These are phyloP conservation scores for Macrophomina tecta DNA, from an alignment of 2,329 filamentous ascomycete genomes.

Conservation along the genomic window DNA sequence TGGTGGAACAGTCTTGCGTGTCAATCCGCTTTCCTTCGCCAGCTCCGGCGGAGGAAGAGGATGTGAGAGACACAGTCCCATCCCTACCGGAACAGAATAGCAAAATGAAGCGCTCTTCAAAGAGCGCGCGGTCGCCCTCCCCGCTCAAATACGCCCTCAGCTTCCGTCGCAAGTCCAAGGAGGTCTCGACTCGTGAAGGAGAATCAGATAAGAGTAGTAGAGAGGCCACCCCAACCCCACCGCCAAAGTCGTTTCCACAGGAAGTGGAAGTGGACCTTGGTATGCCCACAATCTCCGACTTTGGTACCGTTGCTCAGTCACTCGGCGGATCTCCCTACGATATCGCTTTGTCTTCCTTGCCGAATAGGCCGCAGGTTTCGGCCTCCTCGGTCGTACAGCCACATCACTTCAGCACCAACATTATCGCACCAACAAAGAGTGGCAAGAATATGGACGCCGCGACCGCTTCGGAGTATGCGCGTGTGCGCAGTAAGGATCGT, in stretches of 20 bases:
- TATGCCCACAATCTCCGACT: conserved; percentile 42
- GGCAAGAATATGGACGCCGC: conserved; percentile 42
- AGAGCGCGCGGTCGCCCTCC: background rate
- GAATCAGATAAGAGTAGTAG: background rate
- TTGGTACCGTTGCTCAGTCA: conserved; percentile 49
- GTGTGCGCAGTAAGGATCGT: conserved; percentile 44
- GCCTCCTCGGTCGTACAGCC: conserved; percentile 40
- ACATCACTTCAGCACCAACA: conserved; percentile 41
- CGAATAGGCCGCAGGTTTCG: conserved; percentile 31
- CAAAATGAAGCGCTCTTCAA: conserved; percentile 4
- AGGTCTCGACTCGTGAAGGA: background rate
- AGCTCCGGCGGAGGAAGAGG: conserved; percentile 1
- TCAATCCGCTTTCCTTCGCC: conserved; percentile 32
- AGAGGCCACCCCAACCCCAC: background rate
- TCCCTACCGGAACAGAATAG: background rate
- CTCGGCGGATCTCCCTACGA: conserved; percentile 54
- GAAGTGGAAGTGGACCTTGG: conserved; percentile 31
- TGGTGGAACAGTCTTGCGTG: conserved; percentile 28
- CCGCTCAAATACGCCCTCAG: conserved; percentile 18
- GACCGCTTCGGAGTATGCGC: conserved; percentile 44
- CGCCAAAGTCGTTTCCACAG: background rate
- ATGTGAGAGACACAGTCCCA: background rate
- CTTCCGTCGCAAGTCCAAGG: conserved; percentile 18
- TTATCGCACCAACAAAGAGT: conserved; percentile 36
- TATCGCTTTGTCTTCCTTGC: conserved; percentile 37